phyloP scores from a whole-genome alignment of 106 monocot species.

The Vanilla planifolia region DNA sequence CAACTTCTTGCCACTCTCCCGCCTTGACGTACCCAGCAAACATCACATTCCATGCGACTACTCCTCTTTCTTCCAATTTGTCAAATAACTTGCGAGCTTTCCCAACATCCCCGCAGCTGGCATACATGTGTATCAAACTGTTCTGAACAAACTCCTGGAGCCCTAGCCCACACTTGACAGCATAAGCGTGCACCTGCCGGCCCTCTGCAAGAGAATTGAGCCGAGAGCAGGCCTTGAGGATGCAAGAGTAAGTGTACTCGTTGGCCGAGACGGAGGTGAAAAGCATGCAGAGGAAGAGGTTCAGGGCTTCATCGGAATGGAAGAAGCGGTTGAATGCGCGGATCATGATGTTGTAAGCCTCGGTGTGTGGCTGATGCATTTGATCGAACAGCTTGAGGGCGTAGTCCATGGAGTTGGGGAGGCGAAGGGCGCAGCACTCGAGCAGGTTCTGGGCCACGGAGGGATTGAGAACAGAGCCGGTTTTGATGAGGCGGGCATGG shows the following conservation, averaged over 20 bases:
- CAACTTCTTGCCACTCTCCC: constrained; percentile 35
- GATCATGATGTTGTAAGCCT: constrained; percentile 44
- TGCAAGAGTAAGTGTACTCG: constrained; percentile 38
- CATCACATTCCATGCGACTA: constrained; percentile 59
- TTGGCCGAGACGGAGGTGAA: constrained; percentile 24
- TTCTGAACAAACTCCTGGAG: constrained; percentile 44
- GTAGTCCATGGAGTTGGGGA: constrained; percentile 31
- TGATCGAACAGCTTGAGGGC: constrained; percentile 41
- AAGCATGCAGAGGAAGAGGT: constrained; percentile 29
- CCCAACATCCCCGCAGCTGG: constrained; percentile 25
- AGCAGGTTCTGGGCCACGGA: constrained; percentile 40
- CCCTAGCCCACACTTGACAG: constrained; percentile 11
- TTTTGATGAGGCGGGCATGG: constrained; percentile 52
- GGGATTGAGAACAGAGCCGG: constrained; percentile 16
- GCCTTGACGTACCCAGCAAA: constrained; percentile 54
- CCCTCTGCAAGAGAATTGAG: constrained; percentile 15
- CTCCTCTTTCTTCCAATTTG: constrained; percentile 19
- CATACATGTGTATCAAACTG: constrained; percentile 66
- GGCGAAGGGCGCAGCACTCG: constrained; percentile 38
- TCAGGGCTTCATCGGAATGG: constrained; percentile 18
- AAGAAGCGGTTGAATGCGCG: constrained; percentile 31
- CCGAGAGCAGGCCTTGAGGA: constrained; percentile 46
- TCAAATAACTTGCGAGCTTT: constrained; percentile 44
- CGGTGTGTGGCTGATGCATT: constrained; percentile 18
- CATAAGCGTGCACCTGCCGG: constrained; percentile 22